Conservation (phyloP, 441 rosid genomes). For the Jatropha podagrica region DNA sequence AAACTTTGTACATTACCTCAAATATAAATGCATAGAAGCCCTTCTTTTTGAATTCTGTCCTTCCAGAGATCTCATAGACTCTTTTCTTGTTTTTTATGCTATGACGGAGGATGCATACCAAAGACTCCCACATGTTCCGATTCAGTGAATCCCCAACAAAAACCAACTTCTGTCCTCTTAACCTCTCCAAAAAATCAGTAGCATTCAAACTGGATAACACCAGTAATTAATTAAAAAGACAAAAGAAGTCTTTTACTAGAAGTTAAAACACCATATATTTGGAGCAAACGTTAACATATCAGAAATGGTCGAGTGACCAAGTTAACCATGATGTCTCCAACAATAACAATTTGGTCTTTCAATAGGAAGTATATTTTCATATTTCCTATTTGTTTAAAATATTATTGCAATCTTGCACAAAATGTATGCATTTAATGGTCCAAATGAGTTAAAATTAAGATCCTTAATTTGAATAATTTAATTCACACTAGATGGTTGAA, state of each 20-base stretch:
- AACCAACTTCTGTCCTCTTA: slow-evolving; percentile 66
- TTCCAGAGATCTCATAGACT: slow-evolving; percentile 61
- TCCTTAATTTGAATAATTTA: not conserved
- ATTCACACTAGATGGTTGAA: not conserved
- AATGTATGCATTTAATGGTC: not conserved
- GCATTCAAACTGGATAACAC: slow-evolving; percentile 55
- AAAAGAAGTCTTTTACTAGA: not conserved
- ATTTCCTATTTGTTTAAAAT: not conserved
- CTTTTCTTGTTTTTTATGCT: slow-evolving; percentile 46
- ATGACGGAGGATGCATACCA: slow-evolving; percentile 63
- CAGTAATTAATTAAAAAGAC: not conserved
- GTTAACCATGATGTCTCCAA: not conserved
- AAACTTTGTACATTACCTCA: slow-evolving; percentile 32
- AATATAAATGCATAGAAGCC: slow-evolving; percentile 62
- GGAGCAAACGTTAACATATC: not conserved
- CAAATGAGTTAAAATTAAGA: not conserved
- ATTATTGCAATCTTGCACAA: slow-evolving; percentile 5
- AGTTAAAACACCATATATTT: not conserved
- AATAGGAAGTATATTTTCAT: not conserved
- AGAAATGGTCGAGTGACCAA: slow-evolving; percentile 1
- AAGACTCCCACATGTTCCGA: slow-evolving; percentile 89
- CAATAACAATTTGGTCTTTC: not conserved
- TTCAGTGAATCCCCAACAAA: slow-evolving; percentile 84
- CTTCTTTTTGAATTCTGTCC: slow-evolving; percentile 54
- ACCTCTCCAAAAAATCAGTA: slow-evolving; percentile 50